Conservation (phyloP, 1,139 yeast species). For the Hemisphaericaspora xylofermentans region DNA sequence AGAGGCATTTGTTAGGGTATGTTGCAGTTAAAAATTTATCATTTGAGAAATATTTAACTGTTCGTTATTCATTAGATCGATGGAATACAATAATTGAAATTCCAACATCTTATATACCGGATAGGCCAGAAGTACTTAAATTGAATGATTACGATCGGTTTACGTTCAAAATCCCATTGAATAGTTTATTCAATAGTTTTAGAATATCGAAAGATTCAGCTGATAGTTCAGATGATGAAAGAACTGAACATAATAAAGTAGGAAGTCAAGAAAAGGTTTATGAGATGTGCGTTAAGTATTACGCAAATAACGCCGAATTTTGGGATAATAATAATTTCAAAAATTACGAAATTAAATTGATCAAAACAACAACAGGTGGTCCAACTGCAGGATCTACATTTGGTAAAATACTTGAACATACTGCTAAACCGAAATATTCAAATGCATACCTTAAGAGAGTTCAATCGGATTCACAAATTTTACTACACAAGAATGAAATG, state of each 20-base stretch:
- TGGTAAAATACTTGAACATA: slow-evolving; percentile 20
- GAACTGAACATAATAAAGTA: neutral
- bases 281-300: slow-evolving; percentile 61
- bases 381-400: slow-evolving; percentile 6
- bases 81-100: slow-evolving; percentile 76
- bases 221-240: slow-evolving; percentile 10
- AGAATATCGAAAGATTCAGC: slow-evolving; percentile 15
- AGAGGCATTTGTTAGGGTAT: slow-evolving; percentile 61
- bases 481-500: slow-evolving; percentile 10
- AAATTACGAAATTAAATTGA: slow-evolving; percentile 59
- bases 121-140: slow-evolving; percentile 53
- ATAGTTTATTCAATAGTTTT: slow-evolving; percentile 34
- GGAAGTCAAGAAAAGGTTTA: slow-evolving; percentile 23
- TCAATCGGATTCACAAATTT: slow-evolving; percentile 31
- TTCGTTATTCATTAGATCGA: slow-evolving; percentile 65
- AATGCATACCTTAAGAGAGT: slow-evolving; percentile 37
- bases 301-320: slow-evolving; percentile 47
- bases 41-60: slow-evolving; percentile 59
- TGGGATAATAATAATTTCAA: slow-evolving; percentile 74
- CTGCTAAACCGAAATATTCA: slow-evolving; percentile 40
- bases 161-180: slow-evolving; percentile 52
- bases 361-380: slow-evolving; percentile 17
- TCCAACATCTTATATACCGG: slow-evolving; percentile 62
- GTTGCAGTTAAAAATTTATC: slow-evolving; percentile 71
- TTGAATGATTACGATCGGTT: slow-evolving; percentile 57